Base-by-base conservation (phyloP, 129 eudicot genomes). In the Flaveria brownii region DNA sequence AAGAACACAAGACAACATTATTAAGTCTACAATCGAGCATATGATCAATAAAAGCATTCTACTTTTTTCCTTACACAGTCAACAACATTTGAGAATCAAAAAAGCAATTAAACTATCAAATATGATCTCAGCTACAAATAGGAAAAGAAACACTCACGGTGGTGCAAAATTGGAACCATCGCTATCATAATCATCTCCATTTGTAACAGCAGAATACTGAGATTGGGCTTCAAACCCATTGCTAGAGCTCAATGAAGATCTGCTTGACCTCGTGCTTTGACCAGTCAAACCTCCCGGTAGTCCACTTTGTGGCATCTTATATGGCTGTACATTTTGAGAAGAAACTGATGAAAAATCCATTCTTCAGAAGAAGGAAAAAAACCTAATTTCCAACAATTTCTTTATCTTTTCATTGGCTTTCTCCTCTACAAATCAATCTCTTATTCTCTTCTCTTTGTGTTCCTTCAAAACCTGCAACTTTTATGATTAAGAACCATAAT, bases 161-260 rank as follows among this genome's bases (percentile, higher is more conserved):
- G 97, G 96, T 12, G 96, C 96, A 23, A 95, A 91, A 81, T 83
- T 91, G 39, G 94, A 89, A 72, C 97, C 95, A 78, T 95, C 99
- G 49, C 96, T 91, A 57, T 95, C 99, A 76, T 91, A 95, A 74
- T 88, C 99, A 78, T 95, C 99, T 33, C 90, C 96, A 63, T 89
- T 95, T 15, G 93, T 84, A 61, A 78, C 80, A 16, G 81, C 71
- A 0, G 96, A 95, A 80, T 85, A 85, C 60, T 84, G 87, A 1
- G 97, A 89, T 16, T 91, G 89, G 28, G 96, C 83, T 45, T 84
- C 96, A 26, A 76, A 80, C 23, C 99, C 96, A 87, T 89, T 91
- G 80, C 89, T 85, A 41, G 94, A 88, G 70, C 94, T 85, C 70
- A 86, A 84, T 15, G 96, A 87, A 64, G 97, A 91, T 81, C 92